Conservation (phyloP, 169 alveolate genomes). For the Cyclospora cayetanensis region DNA sequence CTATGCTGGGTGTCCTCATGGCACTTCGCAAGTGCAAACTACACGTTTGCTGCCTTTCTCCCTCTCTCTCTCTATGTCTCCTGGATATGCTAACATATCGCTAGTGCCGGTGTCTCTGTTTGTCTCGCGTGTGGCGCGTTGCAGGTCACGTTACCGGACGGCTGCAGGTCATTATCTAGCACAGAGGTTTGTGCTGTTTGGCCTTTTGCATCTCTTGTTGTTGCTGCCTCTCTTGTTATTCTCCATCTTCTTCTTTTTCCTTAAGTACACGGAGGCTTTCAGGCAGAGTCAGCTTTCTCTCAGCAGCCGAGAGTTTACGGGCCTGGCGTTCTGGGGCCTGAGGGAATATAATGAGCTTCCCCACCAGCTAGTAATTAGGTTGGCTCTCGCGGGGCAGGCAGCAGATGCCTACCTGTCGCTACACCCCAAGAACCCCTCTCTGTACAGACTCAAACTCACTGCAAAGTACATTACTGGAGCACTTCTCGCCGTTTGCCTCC, state of each 20-base stretch:
- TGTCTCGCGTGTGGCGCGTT: background rate
- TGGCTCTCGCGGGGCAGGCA: background rate
- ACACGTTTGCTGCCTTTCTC: background rate
- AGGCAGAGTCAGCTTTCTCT: slow-evolving; percentile 5
- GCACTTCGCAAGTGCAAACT: background rate
- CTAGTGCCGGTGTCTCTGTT: background rate
- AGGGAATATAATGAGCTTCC: slow-evolving; percentile 76
- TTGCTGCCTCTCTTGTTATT: slow-evolving; percentile 65
- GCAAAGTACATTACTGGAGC: slow-evolving; percentile 51
- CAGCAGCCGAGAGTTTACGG: slow-evolving; percentile 39
- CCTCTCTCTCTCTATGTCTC: background rate
- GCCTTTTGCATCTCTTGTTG: background rate
- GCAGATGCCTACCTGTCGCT: slow-evolving; percentile 13
- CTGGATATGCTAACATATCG: background rate
- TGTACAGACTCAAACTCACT: background rate
- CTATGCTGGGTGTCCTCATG: no score
- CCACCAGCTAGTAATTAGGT: slow-evolving; percentile 40
- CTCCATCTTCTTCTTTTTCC: slow-evolving; percentile 57
- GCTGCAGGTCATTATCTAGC: slow-evolving; percentile 37
- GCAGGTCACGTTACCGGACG: background rate
- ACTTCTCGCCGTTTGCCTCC: slow-evolving; percentile 18
- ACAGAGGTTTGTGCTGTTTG: background rate
- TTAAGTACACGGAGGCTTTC: slow-evolving; percentile 50
- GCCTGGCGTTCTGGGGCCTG: slow-evolving; percentile 67
- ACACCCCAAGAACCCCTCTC: background rate